These are phyloP conservation scores for Vitis hybrid DNA, from an alignment of 177 flowering plant species.

Conservation along the genomic window DNA sequence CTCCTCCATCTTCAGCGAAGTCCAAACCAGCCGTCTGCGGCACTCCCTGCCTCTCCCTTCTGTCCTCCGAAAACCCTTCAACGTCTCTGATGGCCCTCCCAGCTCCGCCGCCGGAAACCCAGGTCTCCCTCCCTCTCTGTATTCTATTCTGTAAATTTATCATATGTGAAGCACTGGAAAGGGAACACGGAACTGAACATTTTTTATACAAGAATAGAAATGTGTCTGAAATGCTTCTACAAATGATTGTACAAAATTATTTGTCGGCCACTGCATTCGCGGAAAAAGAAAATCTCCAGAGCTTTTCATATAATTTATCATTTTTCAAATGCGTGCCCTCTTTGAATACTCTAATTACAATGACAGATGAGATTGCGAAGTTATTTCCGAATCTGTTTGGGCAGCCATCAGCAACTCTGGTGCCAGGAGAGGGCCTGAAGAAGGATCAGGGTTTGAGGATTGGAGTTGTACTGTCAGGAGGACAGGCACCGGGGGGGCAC, in stretches of 20 bases:
- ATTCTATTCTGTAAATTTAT: not conserved
- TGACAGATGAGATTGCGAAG: slow-evolving; percentile 85
- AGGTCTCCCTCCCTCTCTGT: slow-evolving; percentile 32
- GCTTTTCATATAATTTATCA: too few relatives aligned
- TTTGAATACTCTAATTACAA: too few relatives aligned
- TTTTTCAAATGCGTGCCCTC: too few relatives aligned
- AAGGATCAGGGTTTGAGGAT: slow-evolving; percentile 63
- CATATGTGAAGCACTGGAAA: too few relatives aligned
- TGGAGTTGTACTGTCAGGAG: slow-evolving; percentile 95
- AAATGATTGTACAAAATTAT: too few relatives aligned
- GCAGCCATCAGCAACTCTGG: slow-evolving; percentile 76
- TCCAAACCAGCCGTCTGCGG: slow-evolving; percentile 75
- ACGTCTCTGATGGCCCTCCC: slow-evolving; percentile 72
- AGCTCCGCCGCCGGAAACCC: slow-evolving; percentile 97
- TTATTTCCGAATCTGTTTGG: slow-evolving; percentile 81
- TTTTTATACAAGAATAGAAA: too few relatives aligned
- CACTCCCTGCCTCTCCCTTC: slow-evolving; percentile 84
- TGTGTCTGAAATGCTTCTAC: too few relatives aligned
- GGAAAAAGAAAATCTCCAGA: too few relatives aligned
- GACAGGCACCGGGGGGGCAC: slow-evolving; percentile 99
- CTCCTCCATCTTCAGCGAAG: slow-evolving; percentile 75
- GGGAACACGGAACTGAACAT: too few relatives aligned
- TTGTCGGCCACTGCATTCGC: too few relatives aligned
- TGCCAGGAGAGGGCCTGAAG: slow-evolving; percentile 34
- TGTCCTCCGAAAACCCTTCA: slow-evolving; percentile 60